Evolutionary conservation across 192 early-diverging fungal species (phyloP).

Genomic region (Coemansia sp.): DNA sequence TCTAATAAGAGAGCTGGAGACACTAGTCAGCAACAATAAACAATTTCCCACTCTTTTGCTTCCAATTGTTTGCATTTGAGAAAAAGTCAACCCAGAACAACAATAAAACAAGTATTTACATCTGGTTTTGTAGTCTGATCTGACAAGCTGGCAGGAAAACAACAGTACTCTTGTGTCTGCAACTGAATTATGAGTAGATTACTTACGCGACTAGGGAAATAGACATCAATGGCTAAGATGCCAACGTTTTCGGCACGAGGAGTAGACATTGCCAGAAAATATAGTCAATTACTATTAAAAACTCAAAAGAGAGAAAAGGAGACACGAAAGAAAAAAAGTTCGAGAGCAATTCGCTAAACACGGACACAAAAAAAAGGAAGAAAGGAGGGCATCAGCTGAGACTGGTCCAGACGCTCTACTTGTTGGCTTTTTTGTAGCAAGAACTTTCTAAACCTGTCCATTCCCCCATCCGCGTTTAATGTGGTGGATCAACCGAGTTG

Average conservation of each 20-base stretch:
- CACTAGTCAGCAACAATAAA: neutral
- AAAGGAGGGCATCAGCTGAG: neutral
- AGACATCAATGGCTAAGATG: slow-evolving; percentile 65
- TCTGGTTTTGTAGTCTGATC: neutral
- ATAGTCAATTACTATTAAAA: neutral
- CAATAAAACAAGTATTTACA: neutral
- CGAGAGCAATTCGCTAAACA: neutral
- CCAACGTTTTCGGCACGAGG: slow-evolving; percentile 62
- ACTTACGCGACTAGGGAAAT: slow-evolving; percentile 63
- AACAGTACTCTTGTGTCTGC: neutral
- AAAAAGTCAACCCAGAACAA: neutral
- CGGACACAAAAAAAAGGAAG: neutral
- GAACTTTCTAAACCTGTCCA: neutral
- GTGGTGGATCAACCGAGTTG: neutral
- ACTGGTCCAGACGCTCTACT: neutral
- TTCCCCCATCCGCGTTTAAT: neutral
- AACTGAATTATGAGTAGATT: neutral
- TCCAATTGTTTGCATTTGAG: neutral
- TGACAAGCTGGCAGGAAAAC: neutral
- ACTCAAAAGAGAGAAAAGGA: slow-evolving; percentile 6
- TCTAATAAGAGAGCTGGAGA: too few species aligned
- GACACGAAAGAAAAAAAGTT: slow-evolving; percentile 4
- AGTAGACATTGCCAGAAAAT: slow-evolving; percentile 13
- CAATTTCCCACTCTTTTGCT: neutral
- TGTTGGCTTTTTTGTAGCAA: neutral